Percentiles rank a stretch among this genome's conserved stretches.
These are phyloP conservation scores for Pseudotsuga menziesii DNA, from an alignment of 75 land plant genomes.

Conservation along the genomic window DNA sequence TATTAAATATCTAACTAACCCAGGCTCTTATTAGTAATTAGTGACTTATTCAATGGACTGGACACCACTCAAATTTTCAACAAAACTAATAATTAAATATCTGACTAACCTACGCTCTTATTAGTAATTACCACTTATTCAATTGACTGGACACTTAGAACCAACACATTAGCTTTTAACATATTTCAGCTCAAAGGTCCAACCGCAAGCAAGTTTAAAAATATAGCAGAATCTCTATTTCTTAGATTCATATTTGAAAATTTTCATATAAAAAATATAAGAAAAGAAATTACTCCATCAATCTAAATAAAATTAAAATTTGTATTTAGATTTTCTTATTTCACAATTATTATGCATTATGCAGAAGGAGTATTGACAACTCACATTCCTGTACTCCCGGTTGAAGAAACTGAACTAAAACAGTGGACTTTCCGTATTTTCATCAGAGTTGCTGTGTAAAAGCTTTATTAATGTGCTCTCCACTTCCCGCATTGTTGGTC, in stretches of 20 bases:
- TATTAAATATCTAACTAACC: background rate
- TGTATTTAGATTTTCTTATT: too few relatives aligned
- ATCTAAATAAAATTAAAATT: too few relatives aligned
- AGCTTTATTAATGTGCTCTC: background rate
- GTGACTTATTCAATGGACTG: background rate
- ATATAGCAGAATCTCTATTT: background rate
- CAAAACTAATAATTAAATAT: background rate
- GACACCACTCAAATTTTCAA: background rate
- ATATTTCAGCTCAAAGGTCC: background rate
- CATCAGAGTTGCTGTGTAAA: background rate
- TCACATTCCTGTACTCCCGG: too few relatives aligned
- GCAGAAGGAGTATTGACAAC: too few relatives aligned
- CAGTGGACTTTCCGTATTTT: background rate
- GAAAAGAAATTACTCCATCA: background rate
- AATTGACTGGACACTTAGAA: background rate
- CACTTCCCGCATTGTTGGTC: conserved; percentile 5
- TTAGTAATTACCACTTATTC: background rate
- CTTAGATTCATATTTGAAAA: background rate
- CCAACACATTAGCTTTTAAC: background rate
- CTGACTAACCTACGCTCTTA: background rate
- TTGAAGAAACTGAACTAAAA: too few relatives aligned
- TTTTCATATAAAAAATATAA: too few relatives aligned
- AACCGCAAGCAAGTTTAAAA: background rate
- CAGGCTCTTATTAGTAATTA: background rate
- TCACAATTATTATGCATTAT: too few relatives aligned